These are phyloP conservation scores for Beta corolliflora DNA, from an alignment of 179 eudicot species.

Conservation along the genomic window DNA sequence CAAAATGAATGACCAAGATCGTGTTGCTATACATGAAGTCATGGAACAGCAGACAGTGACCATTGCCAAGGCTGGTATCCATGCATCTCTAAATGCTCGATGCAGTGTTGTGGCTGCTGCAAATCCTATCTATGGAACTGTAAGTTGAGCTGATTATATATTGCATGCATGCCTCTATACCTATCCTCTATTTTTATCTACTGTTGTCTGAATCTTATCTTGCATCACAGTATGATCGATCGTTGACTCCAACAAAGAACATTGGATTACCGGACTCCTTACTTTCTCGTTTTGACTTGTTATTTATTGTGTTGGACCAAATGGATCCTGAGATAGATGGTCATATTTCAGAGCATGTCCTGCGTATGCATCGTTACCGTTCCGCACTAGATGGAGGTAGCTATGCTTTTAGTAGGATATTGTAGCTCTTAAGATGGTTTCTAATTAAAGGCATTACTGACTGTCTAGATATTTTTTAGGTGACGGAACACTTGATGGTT, in stretches of 20 bases:
- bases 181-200: neutral
- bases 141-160: slow-evolving; percentile 38
- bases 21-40: slow-evolving; percentile 99
- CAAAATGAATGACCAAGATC: slow-evolving; percentile 99
- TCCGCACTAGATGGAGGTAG: slow-evolving; percentile 85
- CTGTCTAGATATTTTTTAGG: slow-evolving; percentile 43
- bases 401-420: neutral
- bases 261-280: slow-evolving; percentile 97
- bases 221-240: slow-evolving; percentile 85
- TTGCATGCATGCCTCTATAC: neutral
- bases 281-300: slow-evolving; percentile 95
- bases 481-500: slow-evolving; percentile 58
- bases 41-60: slow-evolving; percentile 99
- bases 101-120: slow-evolving; percentile 99
- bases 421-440: neutral
- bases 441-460: slow-evolving; percentile 19
- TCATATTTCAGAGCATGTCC: slow-evolving; percentile 89
- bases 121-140: slow-evolving; percentile 99
- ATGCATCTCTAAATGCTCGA: slow-evolving; percentile 97
- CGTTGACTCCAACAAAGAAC: slow-evolving; percentile 96
- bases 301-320: slow-evolving; percentile 97
- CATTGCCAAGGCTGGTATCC: slow-evolving; percentile 99
- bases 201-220: neutral
- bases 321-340: slow-evolving; percentile 99
- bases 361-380: slow-evolving; percentile 94